Evolutionary conservation across 495 filamentous ascomycete genomes (phyloP).

Genomic region (Tuber indicum): DNA sequence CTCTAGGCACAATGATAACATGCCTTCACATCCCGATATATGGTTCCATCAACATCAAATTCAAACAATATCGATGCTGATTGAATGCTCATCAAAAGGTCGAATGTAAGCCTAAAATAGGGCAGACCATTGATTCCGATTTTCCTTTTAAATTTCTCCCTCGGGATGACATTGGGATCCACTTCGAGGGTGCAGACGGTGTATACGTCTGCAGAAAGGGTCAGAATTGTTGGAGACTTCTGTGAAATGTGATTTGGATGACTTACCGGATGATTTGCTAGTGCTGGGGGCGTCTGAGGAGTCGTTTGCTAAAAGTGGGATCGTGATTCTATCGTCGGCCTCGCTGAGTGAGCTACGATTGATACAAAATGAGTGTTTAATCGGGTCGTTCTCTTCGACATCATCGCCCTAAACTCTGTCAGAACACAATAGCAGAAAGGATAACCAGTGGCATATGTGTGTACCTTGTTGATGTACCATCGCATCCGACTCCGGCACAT

Average conservation of each 20-base stretch:
- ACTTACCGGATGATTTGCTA: neutral
- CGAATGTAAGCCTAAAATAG: conserved; percentile 9
- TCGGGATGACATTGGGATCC: conserved; percentile 17
- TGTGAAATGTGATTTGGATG: neutral
- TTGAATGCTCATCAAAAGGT: conserved; percentile 18
- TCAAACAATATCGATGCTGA: conserved; percentile 17
- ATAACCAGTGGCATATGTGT: neutral
- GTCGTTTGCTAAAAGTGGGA: neutral
- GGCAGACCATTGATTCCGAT: neutral
- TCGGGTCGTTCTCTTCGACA: conserved; percentile 13
- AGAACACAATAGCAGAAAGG: neutral
- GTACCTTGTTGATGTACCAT: conserved; percentile 17
- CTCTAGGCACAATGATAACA: conserved; percentile 51
- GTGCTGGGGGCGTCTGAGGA: neutral
- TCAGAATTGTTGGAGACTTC: neutral
- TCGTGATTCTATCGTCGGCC: neutral
- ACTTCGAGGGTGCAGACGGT: conserved; percentile 17
- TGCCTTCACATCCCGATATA: conserved; percentile 61
- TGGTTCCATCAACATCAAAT: conserved; percentile 58
- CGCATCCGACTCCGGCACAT: conserved; percentile 5
- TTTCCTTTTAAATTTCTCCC: conserved; percentile 11
- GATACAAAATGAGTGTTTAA: neutral
- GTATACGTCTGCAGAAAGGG: neutral
- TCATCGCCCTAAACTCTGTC: conserved; percentile 9
- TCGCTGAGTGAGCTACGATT: neutral